phyloP scores from a whole-genome alignment of 2,329 filamentous ascomycete species.

The Colletotrichum viniferum region DNA sequence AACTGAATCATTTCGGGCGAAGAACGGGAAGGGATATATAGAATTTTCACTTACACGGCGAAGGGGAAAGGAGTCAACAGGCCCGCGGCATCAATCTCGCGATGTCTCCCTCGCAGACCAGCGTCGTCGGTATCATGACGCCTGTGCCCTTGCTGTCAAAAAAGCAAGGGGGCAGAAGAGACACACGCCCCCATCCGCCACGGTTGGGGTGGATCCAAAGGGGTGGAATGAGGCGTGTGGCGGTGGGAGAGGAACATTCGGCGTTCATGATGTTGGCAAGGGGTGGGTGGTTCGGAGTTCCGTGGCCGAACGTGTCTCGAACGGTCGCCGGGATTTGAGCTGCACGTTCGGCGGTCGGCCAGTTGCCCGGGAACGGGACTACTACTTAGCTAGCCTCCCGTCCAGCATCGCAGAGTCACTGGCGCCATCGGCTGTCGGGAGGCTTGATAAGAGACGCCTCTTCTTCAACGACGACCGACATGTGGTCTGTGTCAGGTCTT shows the following conservation, averaged over 20 bases:
- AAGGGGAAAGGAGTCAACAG: neutral
- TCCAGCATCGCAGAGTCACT: neutral
- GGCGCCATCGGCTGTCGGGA: neutral
- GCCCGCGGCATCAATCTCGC: neutral
- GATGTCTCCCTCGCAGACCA: constrained; percentile 10
- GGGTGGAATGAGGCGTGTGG: neutral
- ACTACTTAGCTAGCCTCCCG: constrained; percentile 3
- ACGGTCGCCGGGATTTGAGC: neutral
- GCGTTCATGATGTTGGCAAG: neutral
- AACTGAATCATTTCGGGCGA: neutral
- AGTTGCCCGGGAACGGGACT: neutral
- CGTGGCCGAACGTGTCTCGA: constrained; percentile 17
- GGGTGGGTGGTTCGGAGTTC: constrained; percentile 16
- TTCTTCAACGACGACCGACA: constrained; percentile 17
- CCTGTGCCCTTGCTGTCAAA: neutral
- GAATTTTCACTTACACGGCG: neutral
- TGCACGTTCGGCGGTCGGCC: constrained; percentile 12
- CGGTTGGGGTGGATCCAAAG: neutral
- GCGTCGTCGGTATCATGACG: neutral
- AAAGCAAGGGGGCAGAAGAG: constrained; percentile 5
- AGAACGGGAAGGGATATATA: constrained; percentile 14
- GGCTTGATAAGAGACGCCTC: constrained; percentile 4
- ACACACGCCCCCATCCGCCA: neutral
- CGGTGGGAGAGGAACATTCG: constrained; percentile 1
- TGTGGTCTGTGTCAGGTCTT: neutral